phyloP scores from a whole-genome alignment of 2,329 filamentous ascomycete species.

The Sporothrix pseudoabietina region DNA sequence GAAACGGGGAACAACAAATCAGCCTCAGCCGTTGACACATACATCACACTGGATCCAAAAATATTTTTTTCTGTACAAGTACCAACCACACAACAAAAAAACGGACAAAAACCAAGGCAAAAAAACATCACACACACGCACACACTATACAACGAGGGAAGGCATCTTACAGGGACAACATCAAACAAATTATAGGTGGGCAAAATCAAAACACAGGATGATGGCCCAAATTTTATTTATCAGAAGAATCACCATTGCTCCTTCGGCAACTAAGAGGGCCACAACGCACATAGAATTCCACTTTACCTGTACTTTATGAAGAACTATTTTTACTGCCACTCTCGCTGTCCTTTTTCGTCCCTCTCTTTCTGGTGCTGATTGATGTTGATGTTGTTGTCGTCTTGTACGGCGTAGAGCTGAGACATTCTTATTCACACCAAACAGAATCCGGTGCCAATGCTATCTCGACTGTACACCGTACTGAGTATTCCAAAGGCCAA shows the following conservation, averaged over 20 bases:
- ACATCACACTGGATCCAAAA: constrained; percentile 20
- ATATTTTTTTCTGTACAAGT: constrained; percentile 18
- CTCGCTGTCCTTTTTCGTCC: not conserved
- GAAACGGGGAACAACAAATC: not conserved
- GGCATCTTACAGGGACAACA: not conserved
- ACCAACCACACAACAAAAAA: constrained; percentile 18
- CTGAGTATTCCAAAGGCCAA: not conserved
- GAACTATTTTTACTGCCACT: not conserved
- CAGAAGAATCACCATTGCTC: constrained; percentile 20
- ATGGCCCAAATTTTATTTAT: constrained; percentile 10
- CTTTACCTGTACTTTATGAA: constrained; percentile 12
- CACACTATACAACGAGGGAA: not conserved
- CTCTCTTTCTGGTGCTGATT: not conserved
- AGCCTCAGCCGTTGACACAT: not conserved
- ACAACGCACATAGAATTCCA: constrained; percentile 17
- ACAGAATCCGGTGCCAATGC: not conserved
- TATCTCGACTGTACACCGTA: not conserved
- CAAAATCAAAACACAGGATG: not conserved
- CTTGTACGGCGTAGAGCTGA: not conserved
- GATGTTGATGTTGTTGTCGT: not conserved
- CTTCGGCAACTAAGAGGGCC: not conserved
- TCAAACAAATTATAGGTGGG: not conserved
- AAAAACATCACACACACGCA: not conserved
- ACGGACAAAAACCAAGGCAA: not conserved
- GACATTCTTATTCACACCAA: constrained; percentile 4